Conservation (phyloP, 306 rosid species). For the Lupinus albus region DNA sequence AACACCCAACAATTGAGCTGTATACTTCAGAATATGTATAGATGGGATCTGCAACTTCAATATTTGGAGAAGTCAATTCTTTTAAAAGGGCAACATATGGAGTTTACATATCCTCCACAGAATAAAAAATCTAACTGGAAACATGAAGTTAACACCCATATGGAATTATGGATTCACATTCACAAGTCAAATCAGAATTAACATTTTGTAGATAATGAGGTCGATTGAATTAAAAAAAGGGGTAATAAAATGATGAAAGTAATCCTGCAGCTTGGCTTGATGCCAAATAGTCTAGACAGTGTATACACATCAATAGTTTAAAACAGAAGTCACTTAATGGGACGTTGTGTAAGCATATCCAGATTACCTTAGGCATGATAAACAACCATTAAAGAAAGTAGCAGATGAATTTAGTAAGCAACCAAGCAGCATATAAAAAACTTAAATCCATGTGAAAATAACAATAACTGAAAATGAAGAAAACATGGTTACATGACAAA, state of each 20-base stretch:
- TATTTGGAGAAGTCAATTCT: slow-evolving; percentile 35
- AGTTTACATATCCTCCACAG: slow-evolving; percentile 9
- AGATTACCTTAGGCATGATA: slow-evolving; percentile 24
- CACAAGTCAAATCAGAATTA: slow-evolving; percentile 22
- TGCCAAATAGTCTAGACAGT: neutral
- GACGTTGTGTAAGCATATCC: slow-evolving; percentile 1
- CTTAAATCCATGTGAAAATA: slow-evolving; percentile 14
- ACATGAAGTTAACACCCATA: slow-evolving; percentile 23
- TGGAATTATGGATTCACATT: slow-evolving; percentile 26
- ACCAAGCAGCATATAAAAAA: slow-evolving; percentile 24
- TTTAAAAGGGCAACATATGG: slow-evolving; percentile 17
- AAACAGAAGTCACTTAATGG: neutral
- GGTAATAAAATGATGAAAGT: slow-evolving; percentile 11
- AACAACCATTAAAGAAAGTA: neutral
- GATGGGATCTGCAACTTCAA: slow-evolving; percentile 72
- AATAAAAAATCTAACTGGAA: slow-evolving; percentile 28
- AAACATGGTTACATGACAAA: slow-evolving; percentile 20
- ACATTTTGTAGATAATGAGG: slow-evolving; percentile 7
- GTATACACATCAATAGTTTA: slow-evolving; percentile 5
- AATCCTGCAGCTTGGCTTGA: neutral
- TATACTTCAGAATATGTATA: slow-evolving; percentile 67
- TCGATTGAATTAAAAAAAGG: slow-evolving; percentile 17
- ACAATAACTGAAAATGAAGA: slow-evolving; percentile 31
- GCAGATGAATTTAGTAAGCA: slow-evolving; percentile 25
- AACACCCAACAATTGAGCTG: slow-evolving; percentile 85